Evolutionary conservation across 2,329 filamentous ascomycete genomes (phyloP), one percentile per base, ranked within the genome.

Genomic region (Zelopaecilomyces penicillatus): DNA sequence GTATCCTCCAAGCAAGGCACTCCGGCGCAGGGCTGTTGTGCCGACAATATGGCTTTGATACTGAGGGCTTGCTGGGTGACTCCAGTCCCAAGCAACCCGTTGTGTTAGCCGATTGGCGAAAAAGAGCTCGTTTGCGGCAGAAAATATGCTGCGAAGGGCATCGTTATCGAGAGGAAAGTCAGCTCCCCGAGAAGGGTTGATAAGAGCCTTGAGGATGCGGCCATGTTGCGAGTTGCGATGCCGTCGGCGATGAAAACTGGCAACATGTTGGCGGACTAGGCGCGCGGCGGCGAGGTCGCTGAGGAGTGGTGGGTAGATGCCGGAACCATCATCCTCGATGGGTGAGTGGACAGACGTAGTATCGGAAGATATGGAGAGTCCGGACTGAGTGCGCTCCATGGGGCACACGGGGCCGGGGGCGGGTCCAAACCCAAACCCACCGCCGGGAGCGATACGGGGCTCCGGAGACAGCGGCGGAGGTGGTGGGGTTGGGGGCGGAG

Each of bases 81-180:
- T 77, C 79, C 79, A 83, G 52, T 77, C 75, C 77, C 79, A 82
- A 28, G 66, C 65, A 5, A 83, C 79, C 28, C 79, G 71, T n/a
- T 72, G 69, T 30, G 68, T 66, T 9, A 83, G 67, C 5, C 66
- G 68, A 28, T 75, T 73, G 43, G 67, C 65, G 60, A 83, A 83
- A 63, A 83, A 83, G 37, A 83, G 68, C 43, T 77, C 73, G 60
- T 83, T 81, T 37, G 74, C 74, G 6, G 78, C 73, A 8, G 70
- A 73, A 56, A 83, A 77, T 50, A 83, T 79, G 55, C 70, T 72
- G 39, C 70, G 66, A 2, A 83, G 66, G 4, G 76, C 75, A 10
- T 70, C 65, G 52, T 80, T 71, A 61, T 82, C 78, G 30, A 82
- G 69, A 1, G 67, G 64, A 41, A 78, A 76, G 34, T 73, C 68